phyloP scores from a whole-genome alignment of 208 protist genomes.

The Wallacemonas sp. region DNA sequence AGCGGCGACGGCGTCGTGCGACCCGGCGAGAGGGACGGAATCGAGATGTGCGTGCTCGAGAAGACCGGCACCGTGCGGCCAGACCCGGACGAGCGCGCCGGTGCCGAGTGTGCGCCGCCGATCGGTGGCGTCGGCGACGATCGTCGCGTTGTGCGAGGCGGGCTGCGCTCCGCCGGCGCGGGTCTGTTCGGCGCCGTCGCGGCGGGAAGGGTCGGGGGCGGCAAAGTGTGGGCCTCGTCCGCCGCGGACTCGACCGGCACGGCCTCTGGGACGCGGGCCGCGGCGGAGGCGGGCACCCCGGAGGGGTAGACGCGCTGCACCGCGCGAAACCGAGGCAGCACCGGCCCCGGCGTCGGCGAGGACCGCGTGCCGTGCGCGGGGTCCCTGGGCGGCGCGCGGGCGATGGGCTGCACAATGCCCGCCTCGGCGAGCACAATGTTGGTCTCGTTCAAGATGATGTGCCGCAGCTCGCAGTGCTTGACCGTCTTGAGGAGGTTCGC shows the following conservation, averaged over 20 bases:
- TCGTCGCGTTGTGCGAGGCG: not conserved
- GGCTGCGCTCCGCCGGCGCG: no score
- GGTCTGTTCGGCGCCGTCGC: no score
- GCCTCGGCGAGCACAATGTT: slow-evolving; percentile 18
- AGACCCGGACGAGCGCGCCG: not conserved
- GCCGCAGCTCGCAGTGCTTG: slow-evolving; percentile 27
- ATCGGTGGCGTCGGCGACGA: not conserved
- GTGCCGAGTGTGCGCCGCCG: no score
- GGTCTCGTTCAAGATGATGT: slow-evolving; percentile 31
- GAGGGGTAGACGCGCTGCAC: no score
- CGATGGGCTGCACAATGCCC: not conserved
- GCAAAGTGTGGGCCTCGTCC: no score
- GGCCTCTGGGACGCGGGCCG: no score
- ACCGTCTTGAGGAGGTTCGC: slow-evolving; percentile 29
- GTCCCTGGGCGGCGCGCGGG: not conserved
- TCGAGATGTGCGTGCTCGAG: not conserved
- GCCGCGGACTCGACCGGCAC: no score
- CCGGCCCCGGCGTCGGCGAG: no score
- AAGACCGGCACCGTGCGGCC: not conserved
- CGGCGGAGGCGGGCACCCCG: no score
- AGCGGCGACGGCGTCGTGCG: not conserved
- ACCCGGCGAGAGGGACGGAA: not conserved
- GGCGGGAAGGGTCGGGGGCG: no score
- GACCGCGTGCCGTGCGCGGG: no score
- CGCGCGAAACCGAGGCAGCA: no score